A percentile compares a stretch with the other conserved stretches of the same genome.
These are phyloP conservation scores for Albifimbria verrucaria DNA, from an alignment of 2,329 filamentous ascomycete genomes.

Conservation along the genomic window DNA sequence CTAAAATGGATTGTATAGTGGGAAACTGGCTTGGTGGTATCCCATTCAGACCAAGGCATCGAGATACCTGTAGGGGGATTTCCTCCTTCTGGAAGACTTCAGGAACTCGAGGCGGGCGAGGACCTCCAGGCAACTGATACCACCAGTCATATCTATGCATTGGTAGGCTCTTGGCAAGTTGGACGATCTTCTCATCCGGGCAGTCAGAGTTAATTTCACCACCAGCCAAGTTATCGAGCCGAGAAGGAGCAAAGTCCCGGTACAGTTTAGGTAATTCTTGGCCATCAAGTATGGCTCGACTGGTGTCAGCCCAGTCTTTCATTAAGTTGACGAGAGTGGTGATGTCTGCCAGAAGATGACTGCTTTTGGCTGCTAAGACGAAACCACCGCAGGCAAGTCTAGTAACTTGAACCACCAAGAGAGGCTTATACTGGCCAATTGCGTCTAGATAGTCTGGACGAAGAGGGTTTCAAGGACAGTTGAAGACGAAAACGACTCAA, in stretches of 20 bases:
- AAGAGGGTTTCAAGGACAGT: conserved; percentile 1
- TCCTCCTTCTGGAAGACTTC: conserved; percentile 5
- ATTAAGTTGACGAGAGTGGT: conserved; percentile 14
- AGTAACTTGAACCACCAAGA: conserved; percentile 17
- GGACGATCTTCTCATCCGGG: conserved; percentile 7
- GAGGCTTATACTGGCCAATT: background rate
- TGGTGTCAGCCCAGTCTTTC: conserved; percentile 17
- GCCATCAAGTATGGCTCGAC: background rate
- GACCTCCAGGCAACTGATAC: conserved; percentile 6
- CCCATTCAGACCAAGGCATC: conserved; percentile 23
- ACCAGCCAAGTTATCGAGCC: conserved; percentile 12
- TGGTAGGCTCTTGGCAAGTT: conserved; percentile 9
- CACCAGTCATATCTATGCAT: conserved; percentile 23
- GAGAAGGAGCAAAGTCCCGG: conserved; percentile 7
- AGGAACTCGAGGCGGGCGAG: conserved; percentile 10
- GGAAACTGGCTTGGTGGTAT: conserved; percentile 13
- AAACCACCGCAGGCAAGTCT: conserved; percentile 17
- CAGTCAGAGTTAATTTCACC: conserved; percentile 13
- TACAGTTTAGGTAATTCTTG: accelerated
- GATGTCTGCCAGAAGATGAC: conserved; percentile 21
- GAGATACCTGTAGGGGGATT: conserved; percentile 4
- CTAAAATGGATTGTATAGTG: conserved; percentile 18
- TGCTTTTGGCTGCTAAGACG: conserved; percentile 12
- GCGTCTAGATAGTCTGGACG: background rate
- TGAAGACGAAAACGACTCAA: conserved; percentile 9